Base-by-base conservation (phyloP, 2,329 filamentous ascomycete genomes). In the Zarea fungicola region DNA sequence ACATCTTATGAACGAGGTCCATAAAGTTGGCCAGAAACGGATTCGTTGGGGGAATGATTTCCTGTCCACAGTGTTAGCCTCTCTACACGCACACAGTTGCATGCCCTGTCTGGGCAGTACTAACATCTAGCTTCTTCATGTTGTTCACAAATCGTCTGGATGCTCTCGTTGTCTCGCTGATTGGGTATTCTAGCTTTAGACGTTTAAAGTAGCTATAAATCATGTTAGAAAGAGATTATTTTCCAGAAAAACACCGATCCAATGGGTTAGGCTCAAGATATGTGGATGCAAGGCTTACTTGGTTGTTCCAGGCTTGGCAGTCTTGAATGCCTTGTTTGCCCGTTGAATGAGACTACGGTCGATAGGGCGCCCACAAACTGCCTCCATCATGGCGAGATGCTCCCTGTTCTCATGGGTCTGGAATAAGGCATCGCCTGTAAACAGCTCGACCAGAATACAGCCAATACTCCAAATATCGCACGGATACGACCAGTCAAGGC, bases 381-480 rank as follows among this genome's bases (percentile, higher is more conserved):
- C 80, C 59, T 85, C 83, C 83, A 87, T 87, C 83, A 87, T 87
- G n/a, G 83, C 83, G 44, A 87, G 67, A 60, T 87, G 83, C 62
- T 87, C 83, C 21, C 86, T 71, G 52, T 87, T 87, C 56, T 87
- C 83, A 56, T 87, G 83, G 1, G 83, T 87, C 61, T 87, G 83
- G 63, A 87, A 87, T 2, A 87, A 67, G 16, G 83, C 83, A 58
- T 86, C 83, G 5, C 83, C 83, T 0, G 83, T 87, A 53, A 81
- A 87, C 62, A 87, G 85, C 54, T 87, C 83, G 14, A 87, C 83
- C 13, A 87, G 70, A 53, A 87, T 86, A 56, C 83, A 87, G 4
- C 83, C 83, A 26, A 87, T 86, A 61, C 83, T 86, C 83, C 83
- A 87, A 25, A 87, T 85, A 58, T 87, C 83, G 53, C 83, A 87